These are phyloP conservation scores for Cryphonectria japonica DNA, from an alignment of 2,329 filamentous ascomycete species.

Conservation along the genomic window DNA sequence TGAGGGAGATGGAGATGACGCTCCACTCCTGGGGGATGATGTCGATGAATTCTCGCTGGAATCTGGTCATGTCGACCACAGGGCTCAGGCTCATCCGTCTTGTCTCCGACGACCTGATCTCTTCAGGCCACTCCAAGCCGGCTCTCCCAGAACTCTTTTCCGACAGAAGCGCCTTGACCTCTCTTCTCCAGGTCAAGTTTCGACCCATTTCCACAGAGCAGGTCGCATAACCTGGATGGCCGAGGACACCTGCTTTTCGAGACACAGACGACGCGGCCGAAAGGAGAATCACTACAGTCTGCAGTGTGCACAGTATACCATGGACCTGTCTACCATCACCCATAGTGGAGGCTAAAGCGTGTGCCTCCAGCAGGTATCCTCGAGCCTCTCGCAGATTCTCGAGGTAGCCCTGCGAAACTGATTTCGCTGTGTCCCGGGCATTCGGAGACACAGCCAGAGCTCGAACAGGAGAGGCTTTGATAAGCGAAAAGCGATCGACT, in stretches of 20 bases:
- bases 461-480: conserved; percentile 42
- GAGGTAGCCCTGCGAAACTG: conserved; percentile 51
- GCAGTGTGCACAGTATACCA: conserved; percentile 64
- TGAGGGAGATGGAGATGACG: conserved; percentile 82
- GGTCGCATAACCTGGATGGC: conserved; percentile 61
- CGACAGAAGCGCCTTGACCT: conserved; percentile 57
- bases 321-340: conserved; percentile 65
- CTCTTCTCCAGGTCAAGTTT: conserved; percentile 69
- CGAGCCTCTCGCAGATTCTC: conserved; percentile 67
- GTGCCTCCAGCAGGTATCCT: conserved; percentile 66
- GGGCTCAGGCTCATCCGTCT: conserved; percentile 51
- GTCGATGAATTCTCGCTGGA: conserved; percentile 82
- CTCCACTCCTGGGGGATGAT: conserved; percentile 84
- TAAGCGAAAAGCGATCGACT: conserved; percentile 42
- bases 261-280: conserved; percentile 61
- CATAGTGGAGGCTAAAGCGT: conserved; percentile 57
- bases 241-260: conserved; percentile 44
- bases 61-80: conserved; percentile 60
- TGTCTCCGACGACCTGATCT: conserved; percentile 36
- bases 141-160: conserved; percentile 49
- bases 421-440: conserved; percentile 16
- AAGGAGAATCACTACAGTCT: conserved; percentile 67
- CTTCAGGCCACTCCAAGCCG: conserved; percentile 42
- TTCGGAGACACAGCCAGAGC: conserved; percentile 32
- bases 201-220: conserved; percentile 72